Base-by-base conservation (phyloP, 805 yeast genomes). In the Kodamaea laetipori region DNA sequence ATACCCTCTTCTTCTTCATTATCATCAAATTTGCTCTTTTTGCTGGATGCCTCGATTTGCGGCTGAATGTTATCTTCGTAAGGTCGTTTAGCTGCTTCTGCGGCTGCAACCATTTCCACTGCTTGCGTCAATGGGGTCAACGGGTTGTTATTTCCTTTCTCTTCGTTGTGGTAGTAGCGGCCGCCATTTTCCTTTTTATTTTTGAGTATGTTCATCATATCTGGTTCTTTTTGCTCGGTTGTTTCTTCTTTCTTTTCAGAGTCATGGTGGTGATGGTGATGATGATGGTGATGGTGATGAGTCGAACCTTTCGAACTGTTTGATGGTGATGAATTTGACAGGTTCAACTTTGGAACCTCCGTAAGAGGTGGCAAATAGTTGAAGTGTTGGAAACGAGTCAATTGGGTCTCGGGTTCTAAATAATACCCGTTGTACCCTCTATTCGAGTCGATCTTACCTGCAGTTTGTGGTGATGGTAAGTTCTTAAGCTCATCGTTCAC, bases 361-460 rank as follows among this genome's bases (percentile, higher is more conserved):
- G 85, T 79, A 48, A 77, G 60, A 1, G 90, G 84, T 10, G 90
- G 88, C 18, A 85, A 63, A 53, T 82, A 84, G 58, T 84, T 84
- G 68, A 85, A 85, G 66, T 85, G 94, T 38, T 82, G 82, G 39
- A 70, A 77, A 56, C 90, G 64, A 35, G 77, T 72, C 2, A 81
- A 64, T 26, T 76, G 78, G 3, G 80, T 64, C 42, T 80, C 84
- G 4, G 80, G 78, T 42, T 76, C 78, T 15, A 62, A 42, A 33
- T 50, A 69, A 36, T 18, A 61, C 42, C 8, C 66, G 44, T 54
- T 25, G 37, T 18, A 13, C 10, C 37, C 39, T 21, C 35, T 18
- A 13, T 4, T 30, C 17, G 34, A 30, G 34, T 30, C 34, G 4
- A 12, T 11, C 17, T 30, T 30, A 5, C 18, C 19, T 26, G 28